Evolutionary conservation across 163 green algal species (phyloP), one percentile per base, ranked within the genome.

Genomic region (Scenedesmus sp.): DNA sequence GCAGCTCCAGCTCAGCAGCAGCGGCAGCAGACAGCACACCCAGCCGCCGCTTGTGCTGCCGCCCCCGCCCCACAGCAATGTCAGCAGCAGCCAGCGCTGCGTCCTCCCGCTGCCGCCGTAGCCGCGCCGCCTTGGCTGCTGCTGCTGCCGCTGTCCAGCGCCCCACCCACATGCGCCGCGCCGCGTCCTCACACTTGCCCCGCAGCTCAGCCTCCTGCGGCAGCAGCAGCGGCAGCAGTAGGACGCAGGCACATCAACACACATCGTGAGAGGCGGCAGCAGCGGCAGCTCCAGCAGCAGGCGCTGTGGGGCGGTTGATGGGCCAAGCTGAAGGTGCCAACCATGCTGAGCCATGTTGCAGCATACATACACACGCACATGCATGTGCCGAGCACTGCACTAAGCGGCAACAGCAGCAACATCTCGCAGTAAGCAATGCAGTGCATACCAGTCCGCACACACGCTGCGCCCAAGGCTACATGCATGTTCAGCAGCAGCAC

Each of bases 111-210:
- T 84, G 20, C 4, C 67, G 66, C 66, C 52, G 23, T 9, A 90
- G 67, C 3, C 86, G 86, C 0, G 62, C 67, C 2, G 66, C 66
- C 67, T 84, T 90, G 6, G 87, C 87, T 76, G 87, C 87, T 54
- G 87, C 87, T 62, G 87, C 87, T 91, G 87, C 73, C 6, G 12
- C 55, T 2, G 54, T 10, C 73, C 87, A 91, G 34, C 54, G 81
- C 0, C 13, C 13, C 15, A 91, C 26, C 87, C 87, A 91, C 20
- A 91, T 26, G 26, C 70, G 23, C 1, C 87, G 70, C 46, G 87
- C 87, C 46, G 70, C 87, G 18, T 91, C 73, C 8, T 91, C 87
- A 85, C 87, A 91, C 87, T 91, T 91, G 13, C 64, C 87, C 52
- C 67, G 67, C 87, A 91, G 87, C 70, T 91, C 73, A 59, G 23